Evolutionary conservation across 805 yeast genomes (phyloP), one percentile per base, ranked within the genome.

Genomic region (Komagataella pastoris): DNA sequence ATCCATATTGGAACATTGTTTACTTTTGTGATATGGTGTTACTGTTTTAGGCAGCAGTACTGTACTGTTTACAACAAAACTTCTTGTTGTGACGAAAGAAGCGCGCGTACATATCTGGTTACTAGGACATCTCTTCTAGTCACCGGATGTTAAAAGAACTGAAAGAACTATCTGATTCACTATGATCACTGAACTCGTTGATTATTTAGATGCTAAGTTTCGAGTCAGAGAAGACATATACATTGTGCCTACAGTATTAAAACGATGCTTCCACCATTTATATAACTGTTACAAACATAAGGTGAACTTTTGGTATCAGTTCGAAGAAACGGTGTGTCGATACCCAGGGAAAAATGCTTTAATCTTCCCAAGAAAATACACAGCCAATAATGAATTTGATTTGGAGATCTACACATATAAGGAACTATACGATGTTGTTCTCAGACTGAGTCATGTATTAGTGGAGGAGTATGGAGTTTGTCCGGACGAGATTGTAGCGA

Each of bases 301-400:
- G 51, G 78, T 82, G 50, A 81, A 82, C 58, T 75, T 76, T 58
- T 88, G 93, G 89, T 83, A 86, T 62, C 56, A 67, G 17, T 79
- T 88, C 57, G 95, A 85, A 57, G 56, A 66, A 24, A 65, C 75
- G n/a, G 89, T 74, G 3, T 52, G 60, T 23, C 63, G 66, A 51
- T 59, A 76, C 55, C 80, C 84, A 3, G 64, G 79, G 55, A 72
- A 72, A 44, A 60, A 65, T 17, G 95, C 91, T 1, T 61, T 90
- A n/a, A 69, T 78, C 2, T 89, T 81, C 60, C 75, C 85, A 6
- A 70, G 79, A 56, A 79, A 59, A 48, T 71, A 54, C 73, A 71
- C 62, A 70, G 46, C 65, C 68, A 59, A 65, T 10, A 61, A 59
- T 47, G 74, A 71, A 51, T 90, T 83, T 61, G 64, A 64, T 8